Conservation (phyloP, 2,329 filamentous ascomycete species). For the Mariannaea sp. region DNA sequence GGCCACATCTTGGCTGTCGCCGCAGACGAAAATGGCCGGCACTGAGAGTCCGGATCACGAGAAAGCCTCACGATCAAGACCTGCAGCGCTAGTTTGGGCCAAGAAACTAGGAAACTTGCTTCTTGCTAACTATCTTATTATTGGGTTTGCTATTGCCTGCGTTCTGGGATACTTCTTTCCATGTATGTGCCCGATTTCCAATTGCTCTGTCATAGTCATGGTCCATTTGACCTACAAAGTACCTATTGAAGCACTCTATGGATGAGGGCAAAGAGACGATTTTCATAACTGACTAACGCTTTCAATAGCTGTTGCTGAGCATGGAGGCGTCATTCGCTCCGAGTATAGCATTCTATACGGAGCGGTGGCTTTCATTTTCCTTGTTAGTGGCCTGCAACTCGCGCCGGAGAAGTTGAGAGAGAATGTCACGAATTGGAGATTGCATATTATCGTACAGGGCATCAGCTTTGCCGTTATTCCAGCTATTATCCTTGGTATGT, state of each 20-base stretch:
- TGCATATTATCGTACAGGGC: constrained; percentile 70
- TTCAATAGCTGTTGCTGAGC: constrained; percentile 51
- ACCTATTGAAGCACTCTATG: too few relatives aligned
- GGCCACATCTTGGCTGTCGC: neutral
- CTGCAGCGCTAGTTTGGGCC: constrained; percentile 13
- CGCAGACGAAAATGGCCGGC: constrained; percentile 26
- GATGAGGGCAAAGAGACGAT: too few relatives aligned
- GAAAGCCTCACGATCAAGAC: constrained; percentile 4
- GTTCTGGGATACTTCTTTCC: constrained; percentile 52
- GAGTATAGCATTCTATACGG: constrained; percentile 69
- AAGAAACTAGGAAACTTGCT: constrained; percentile 43
- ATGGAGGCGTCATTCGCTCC: constrained; percentile 56
- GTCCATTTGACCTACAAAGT: neutral
- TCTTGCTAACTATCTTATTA: constrained; percentile 66
- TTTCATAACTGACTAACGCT: constrained; percentile 16
- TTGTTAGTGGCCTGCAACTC: constrained; percentile 72
- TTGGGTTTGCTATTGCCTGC: constrained; percentile 62
- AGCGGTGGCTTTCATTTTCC: constrained; percentile 70
- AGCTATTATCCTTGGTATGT: constrained; percentile 60
- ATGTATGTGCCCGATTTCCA: constrained; percentile 39
- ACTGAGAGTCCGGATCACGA: constrained; percentile 18
- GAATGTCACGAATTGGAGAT: constrained; percentile 68
- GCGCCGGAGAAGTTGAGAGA: constrained; percentile 63
- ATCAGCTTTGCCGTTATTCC: constrained; percentile 71
- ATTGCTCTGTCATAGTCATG: neutral